Evolutionary conservation across 208 protist species (phyloP).

Genomic region (Wallacemonas collosoma): DNA sequence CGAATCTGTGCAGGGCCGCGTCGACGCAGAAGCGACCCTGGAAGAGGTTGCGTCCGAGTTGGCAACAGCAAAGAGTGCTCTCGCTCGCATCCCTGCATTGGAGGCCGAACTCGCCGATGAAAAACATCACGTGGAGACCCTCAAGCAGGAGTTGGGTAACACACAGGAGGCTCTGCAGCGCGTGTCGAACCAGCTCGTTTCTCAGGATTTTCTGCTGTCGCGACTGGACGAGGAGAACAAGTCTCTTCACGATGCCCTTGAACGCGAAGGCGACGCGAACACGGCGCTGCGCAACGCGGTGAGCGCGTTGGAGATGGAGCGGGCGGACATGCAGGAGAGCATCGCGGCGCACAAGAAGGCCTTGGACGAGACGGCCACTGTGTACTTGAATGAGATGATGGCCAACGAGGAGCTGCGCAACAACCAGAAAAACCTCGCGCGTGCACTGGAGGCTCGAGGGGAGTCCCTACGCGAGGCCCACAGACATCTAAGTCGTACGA

Average conservation of each 20-base stretch:
- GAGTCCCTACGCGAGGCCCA: background rate
- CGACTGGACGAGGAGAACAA: slow-evolving; percentile 11
- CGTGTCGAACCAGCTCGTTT: slow-evolving; percentile 13
- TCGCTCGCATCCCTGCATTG: background rate
- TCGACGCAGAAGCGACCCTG: slow-evolving; percentile 2
- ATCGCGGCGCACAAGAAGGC: slow-evolving; percentile 3
- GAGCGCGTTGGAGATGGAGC: background rate
- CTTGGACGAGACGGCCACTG: background rate
- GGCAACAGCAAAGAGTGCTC: background rate
- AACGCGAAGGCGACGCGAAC: slow-evolving; percentile 22
- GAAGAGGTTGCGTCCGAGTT: slow-evolving; percentile 7
- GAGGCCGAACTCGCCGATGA: slow-evolving; percentile 1
- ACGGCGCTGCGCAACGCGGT: background rate
- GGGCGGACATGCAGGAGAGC: background rate
- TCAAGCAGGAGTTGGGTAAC: background rate
- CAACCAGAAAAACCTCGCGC: background rate
- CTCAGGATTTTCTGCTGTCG: background rate
- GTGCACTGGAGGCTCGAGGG: background rate
- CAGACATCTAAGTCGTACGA: background rate
- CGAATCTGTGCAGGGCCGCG: background rate
- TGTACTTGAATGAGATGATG: slow-evolving; percentile 5
- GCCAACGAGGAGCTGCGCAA: slow-evolving; percentile 10
- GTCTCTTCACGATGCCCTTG: slow-evolving; percentile 18
- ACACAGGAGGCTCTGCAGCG: slow-evolving; percentile 5
- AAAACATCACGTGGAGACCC: background rate